phyloP scores from a whole-genome alignment of 768 basidiomycete genomes.

The Tylopilus subfusipes region DNA sequence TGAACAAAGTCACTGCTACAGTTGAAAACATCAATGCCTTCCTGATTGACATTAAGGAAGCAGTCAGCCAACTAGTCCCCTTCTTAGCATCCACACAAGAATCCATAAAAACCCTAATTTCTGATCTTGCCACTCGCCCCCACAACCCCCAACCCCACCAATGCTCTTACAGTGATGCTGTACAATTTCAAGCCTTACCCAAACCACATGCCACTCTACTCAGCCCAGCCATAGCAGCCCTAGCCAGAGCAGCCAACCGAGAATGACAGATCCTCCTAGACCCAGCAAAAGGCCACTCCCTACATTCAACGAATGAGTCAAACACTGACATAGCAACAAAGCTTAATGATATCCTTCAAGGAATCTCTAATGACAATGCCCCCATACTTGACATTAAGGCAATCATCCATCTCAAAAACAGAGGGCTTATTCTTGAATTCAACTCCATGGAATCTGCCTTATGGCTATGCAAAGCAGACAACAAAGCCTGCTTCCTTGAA shows the following conservation, averaged over 20 bases:
- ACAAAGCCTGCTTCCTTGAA: background rate
- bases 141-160: background rate
- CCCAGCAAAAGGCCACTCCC: background rate
- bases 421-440: background rate
- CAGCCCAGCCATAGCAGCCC: background rate
- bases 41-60: background rate
- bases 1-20: no score
- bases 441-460: fast-evolving
- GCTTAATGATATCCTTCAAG: fast-evolving
- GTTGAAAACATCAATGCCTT: no score
- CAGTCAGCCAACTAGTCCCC: background rate
- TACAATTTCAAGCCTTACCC: background rate
- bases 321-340: fast-evolving
- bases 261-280: background rate
- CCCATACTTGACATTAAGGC: background rate
- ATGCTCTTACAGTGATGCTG: background rate
- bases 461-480: background rate
- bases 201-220: background rate
- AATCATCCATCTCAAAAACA: background rate
- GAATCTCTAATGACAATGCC: background rate
- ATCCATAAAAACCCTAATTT: background rate
- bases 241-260: background rate
- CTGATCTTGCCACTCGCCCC: no score
- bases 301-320: background rate
- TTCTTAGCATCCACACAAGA: background rate